Conservation (phyloP, 1,284 basidiomycete genomes). For the Microbotryum scabiosae region DNA sequence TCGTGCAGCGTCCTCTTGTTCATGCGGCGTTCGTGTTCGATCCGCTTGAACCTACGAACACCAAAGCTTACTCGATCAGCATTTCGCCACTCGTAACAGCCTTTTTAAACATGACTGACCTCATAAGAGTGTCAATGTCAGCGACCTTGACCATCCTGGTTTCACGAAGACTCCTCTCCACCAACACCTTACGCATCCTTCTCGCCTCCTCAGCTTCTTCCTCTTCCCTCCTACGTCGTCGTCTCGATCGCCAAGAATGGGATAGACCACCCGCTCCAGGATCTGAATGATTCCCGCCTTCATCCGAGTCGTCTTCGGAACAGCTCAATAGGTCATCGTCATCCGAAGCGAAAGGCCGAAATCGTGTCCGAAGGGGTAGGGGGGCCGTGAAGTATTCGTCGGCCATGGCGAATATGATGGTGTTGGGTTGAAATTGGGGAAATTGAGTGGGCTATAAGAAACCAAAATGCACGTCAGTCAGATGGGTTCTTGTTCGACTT, state of each 20-base stretch:
- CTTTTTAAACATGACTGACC: too few species aligned
- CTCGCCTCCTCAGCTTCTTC: constrained; percentile 2
- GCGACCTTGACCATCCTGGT: constrained; percentile 22
- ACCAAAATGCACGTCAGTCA: background rate
- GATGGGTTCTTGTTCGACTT: too few species aligned
- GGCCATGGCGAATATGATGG: constrained; percentile 53
- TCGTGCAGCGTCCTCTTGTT: too few species aligned
- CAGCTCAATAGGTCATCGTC: background rate
- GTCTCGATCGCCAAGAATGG: background rate
- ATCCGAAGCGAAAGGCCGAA: constrained; percentile 3
- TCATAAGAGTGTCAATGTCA: background rate
- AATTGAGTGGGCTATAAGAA: constrained; percentile 44
- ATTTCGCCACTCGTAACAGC: too few species aligned
- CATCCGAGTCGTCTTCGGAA: constrained; percentile 1
- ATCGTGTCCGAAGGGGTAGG: constrained; percentile 55
- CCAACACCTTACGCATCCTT: background rate
- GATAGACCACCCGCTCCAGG: constrained; percentile 6
- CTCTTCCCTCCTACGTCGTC: background rate
- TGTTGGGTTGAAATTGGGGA: constrained; percentile 58
- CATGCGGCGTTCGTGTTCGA: too few species aligned
- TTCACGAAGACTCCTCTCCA: constrained; percentile 24
- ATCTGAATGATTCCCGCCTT: constrained; percentile 21
- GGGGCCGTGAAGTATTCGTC: constrained; percentile 53
- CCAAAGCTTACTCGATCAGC: too few species aligned
- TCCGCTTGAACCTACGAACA: too few species aligned